phyloP scores from a whole-genome alignment of 208 protist genomes.

The Leishmania tarentolae region DNA sequence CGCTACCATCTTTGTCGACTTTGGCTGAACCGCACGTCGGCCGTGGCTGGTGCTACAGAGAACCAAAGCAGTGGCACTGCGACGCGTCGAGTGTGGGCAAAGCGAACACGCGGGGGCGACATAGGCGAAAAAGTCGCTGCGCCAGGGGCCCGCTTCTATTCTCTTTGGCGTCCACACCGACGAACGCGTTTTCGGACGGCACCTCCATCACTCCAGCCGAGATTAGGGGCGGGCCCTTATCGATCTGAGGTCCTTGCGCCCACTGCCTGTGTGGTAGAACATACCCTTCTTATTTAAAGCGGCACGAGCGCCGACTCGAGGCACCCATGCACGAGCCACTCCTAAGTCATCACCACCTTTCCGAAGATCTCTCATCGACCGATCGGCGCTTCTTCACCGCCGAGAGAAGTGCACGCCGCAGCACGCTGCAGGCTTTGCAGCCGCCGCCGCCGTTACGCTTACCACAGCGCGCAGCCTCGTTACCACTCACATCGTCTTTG shows the following conservation, averaged over 20 bases:
- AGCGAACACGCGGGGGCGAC: not conserved
- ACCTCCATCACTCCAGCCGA: not conserved
- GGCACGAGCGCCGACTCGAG: not conserved
- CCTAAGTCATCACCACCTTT: constrained; percentile 1
- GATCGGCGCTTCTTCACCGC: not conserved
- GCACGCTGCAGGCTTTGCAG: not conserved
- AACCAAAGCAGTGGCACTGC: not conserved
- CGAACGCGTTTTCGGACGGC: constrained; percentile 12
- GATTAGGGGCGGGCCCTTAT: not conserved
- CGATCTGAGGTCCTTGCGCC: not conserved
- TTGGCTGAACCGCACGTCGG: not conserved
- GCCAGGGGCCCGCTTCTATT: not conserved
- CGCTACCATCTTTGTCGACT: not conserved
- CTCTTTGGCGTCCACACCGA: not conserved
- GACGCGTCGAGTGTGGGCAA: not conserved
- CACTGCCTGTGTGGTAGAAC: not conserved
- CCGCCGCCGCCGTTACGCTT: constrained; percentile 10
- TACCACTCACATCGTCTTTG: not conserved
- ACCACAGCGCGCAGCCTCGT: constrained; percentile 1
- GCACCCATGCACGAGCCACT: not conserved
- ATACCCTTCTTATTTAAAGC: not conserved
- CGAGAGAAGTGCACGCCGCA: not conserved
- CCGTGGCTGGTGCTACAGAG: not conserved
- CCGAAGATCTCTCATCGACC: not conserved
- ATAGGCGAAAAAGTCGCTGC: not conserved